These are phyloP conservation scores for Aspergillus niger DNA, from an alignment of 2,329 filamentous ascomycete species.

Conservation along the genomic window DNA sequence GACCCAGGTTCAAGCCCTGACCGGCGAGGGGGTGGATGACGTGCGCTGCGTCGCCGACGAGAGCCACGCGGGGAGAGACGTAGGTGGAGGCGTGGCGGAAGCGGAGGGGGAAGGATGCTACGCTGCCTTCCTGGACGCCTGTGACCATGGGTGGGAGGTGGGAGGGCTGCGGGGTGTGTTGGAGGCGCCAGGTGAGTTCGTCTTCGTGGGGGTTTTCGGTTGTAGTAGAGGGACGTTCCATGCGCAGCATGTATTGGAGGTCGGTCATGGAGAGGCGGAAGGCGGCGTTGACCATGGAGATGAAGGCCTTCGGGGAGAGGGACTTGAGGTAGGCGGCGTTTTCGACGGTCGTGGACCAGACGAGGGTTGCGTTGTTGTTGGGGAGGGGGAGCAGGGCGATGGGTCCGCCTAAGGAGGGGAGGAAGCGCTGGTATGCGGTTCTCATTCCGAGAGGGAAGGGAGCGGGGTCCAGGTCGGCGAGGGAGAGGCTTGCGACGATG, in stretches of 20 bases:
- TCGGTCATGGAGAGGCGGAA: slow-evolving; percentile 82
- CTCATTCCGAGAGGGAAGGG: slow-evolving; percentile 52
- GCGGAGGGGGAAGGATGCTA: slow-evolving; percentile 88
- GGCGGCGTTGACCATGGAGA: slow-evolving; percentile 87
- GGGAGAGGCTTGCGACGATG: slow-evolving; percentile 81
- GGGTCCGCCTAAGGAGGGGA: slow-evolving; percentile 76
- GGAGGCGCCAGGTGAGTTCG: slow-evolving; percentile 81
- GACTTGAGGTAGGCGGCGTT: slow-evolving; percentile 78
- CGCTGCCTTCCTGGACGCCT: slow-evolving; percentile 73
- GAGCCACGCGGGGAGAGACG: slow-evolving; percentile 81
- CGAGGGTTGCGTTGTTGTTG: slow-evolving; percentile 77
- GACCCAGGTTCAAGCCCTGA: slow-evolving; percentile 90
- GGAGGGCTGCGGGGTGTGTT: slow-evolving; percentile 64
- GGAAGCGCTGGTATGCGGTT: slow-evolving; percentile 91
- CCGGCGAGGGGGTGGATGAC: slow-evolving; percentile 93
- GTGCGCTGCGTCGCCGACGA: slow-evolving; percentile 93
- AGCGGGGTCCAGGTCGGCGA: slow-evolving; percentile 53
- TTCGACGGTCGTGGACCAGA: slow-evolving; percentile 89
- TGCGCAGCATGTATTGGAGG: slow-evolving; percentile 76
- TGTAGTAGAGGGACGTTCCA: slow-evolving; percentile 43
- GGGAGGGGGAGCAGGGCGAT: slow-evolving; percentile 90
- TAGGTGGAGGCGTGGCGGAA: slow-evolving; percentile 95
- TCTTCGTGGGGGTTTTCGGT: slow-evolving; percentile 57
- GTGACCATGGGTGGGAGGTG: slow-evolving; percentile 67
- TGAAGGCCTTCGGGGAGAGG: slow-evolving; percentile 71